A percentile compares a stretch with the other conserved stretches of the same genome.
Evolutionary conservation across 75 land plant species (phyloP).

Genomic region (Isoetes taiwanensis): DNA sequence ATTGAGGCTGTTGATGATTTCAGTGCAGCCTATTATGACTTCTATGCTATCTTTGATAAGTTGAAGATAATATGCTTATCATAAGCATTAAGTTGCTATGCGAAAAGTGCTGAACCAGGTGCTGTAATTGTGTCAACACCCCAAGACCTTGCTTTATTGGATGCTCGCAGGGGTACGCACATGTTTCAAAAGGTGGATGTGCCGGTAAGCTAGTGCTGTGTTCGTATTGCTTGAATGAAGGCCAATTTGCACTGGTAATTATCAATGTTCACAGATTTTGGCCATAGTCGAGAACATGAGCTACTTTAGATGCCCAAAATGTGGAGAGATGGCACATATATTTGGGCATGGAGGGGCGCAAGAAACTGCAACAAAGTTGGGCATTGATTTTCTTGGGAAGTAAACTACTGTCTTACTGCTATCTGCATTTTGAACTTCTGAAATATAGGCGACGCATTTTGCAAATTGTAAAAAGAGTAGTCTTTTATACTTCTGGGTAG

Average conservation of each 20-base stretch:
- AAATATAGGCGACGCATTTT: too few species aligned
- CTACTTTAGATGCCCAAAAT: conserved; percentile 80
- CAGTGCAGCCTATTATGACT: too few species aligned
- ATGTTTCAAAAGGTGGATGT: conserved; percentile 95
- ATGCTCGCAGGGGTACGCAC: conserved; percentile 78
- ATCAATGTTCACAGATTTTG: conserved; percentile 39
- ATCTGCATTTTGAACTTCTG: too few species aligned
- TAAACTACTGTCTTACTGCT: too few species aligned
- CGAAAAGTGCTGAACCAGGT: too few species aligned
- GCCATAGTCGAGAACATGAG: conserved; percentile 96
- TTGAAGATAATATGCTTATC: too few species aligned
- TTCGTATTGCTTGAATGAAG: too few species aligned
- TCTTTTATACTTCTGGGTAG: too few species aligned
- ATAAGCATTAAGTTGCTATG: too few species aligned
- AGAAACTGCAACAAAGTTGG: conserved; percentile 61
- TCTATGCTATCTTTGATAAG: too few species aligned
- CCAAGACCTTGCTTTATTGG: conserved; percentile 87
- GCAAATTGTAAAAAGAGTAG: too few species aligned
- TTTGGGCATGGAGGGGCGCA: conserved; percentile 79
- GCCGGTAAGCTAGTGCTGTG: conserved; percentile 60
- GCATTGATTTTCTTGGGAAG: conserved; percentile 71
- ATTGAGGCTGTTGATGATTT: too few species aligned
- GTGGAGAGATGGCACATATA: conserved; percentile 61
- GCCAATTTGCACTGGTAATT: neutral
- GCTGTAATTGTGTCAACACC: conserved; percentile 96